Percentiles rank a stretch among this genome's conserved stretches.
phyloP scores from a whole-genome alignment of 2,329 filamentous ascomycete species.

The Fusarium gaditjirri region DNA sequence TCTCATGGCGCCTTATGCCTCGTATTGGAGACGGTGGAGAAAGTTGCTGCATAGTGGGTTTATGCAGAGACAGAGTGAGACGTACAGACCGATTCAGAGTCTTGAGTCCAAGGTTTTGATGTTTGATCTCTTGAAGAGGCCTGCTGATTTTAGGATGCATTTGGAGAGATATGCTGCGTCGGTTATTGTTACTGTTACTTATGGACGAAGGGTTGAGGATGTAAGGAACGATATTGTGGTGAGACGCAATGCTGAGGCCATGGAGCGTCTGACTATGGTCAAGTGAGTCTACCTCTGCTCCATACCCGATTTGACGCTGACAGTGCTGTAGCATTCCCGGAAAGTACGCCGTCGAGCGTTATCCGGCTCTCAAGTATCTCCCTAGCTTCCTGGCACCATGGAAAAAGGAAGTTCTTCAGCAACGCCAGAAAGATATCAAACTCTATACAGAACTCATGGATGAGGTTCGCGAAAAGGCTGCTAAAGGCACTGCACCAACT shows the following conservation, averaged over 20 bases:
- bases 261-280: slow-evolving; percentile 55
- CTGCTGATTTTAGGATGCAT: slow-evolving; percentile 42
- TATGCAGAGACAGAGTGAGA: slow-evolving; percentile 56
- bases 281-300: slow-evolving; percentile 47
- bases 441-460: slow-evolving; percentile 55
- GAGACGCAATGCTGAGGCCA: slow-evolving; percentile 52
- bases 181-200: slow-evolving; percentile 56
- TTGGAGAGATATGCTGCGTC: slow-evolving; percentile 50
- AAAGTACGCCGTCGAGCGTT: slow-evolving; percentile 54
- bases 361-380: slow-evolving; percentile 53
- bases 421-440: slow-evolving; percentile 51
- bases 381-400: slow-evolving; percentile 53
- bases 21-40: slow-evolving; percentile 56
- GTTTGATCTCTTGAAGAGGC: slow-evolving; percentile 49
- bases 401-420: slow-evolving; percentile 52
- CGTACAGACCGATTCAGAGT: slow-evolving; percentile 54
- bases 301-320: not conserved
- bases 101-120: slow-evolving; percentile 55
- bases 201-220: slow-evolving; percentile 48
- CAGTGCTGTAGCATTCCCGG: slow-evolving; percentile 31
- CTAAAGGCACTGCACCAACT: slow-evolving; percentile 46
- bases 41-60: slow-evolving; percentile 57
- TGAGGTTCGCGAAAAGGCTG: slow-evolving; percentile 51
- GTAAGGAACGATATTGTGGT: slow-evolving; percentile 52
- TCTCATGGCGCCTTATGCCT: slow-evolving; percentile 56